Evolutionary conservation across 1,284 basidiomycete species (phyloP).

Genomic region (Ganoderma sinense): DNA sequence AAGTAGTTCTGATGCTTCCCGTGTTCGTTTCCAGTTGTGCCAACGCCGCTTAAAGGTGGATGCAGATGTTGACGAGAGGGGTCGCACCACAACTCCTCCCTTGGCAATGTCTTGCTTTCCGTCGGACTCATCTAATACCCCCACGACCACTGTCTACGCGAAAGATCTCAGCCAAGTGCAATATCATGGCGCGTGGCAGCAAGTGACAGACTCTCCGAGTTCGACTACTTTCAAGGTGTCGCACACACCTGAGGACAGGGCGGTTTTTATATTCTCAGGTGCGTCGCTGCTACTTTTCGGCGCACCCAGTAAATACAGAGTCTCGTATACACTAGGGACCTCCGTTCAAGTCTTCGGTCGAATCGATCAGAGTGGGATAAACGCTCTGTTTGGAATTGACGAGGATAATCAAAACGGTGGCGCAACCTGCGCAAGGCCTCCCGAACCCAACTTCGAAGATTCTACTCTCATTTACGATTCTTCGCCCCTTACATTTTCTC

Average conservation of each 20-base stretch:
- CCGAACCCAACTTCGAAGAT: too few relatives aligned
- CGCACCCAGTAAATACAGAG: neutral
- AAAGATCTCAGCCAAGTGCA: too few relatives aligned
- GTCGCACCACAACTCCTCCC: neutral
- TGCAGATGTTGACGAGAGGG: neutral
- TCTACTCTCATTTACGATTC: too few relatives aligned
- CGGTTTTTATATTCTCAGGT: neutral
- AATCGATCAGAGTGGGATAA: neutral
- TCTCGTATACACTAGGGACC: neutral
- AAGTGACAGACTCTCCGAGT: too few relatives aligned
- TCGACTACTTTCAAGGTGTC: neutral
- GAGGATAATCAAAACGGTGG: neutral
- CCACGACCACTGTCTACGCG: neutral
- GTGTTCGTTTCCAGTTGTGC: neutral
- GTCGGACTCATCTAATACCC: neutral
- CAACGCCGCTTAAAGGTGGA: neutral
- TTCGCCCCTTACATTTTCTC: too few relatives aligned
- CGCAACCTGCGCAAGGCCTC: neutral
- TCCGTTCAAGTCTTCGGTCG: neutral
- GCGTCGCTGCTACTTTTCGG: neutral
- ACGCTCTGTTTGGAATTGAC: neutral
- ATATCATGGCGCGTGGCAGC: too few relatives aligned
- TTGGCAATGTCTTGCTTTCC: neutral
- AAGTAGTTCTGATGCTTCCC: neutral
- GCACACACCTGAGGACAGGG: neutral